Conservation (phyloP, 805 yeast genomes). For the Wickerhamomyces ciferrii region DNA sequence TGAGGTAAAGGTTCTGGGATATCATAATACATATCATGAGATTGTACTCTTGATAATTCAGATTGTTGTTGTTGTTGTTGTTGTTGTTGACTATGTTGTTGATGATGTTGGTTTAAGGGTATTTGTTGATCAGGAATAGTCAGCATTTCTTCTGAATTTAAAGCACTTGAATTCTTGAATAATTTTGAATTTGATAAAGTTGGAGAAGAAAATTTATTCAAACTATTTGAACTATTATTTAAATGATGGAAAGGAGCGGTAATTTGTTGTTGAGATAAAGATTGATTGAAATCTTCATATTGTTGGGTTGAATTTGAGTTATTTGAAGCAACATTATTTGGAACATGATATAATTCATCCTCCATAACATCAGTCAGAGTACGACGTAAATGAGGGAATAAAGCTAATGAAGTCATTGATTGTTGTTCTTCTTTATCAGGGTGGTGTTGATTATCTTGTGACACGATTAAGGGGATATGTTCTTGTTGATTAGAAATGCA, state of each 20-base stretch:
- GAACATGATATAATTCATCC: conserved; percentile 46
- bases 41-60: conserved; percentile 7
- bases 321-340: background rate
- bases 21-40: conserved; percentile 20
- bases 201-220: conserved; percentile 7
- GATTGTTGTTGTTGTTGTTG: background rate
- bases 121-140: conserved; percentile 17
- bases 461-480: no score
- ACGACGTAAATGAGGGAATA: conserved; percentile 43
- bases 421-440: background rate
- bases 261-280: no score
- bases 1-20: conserved; percentile 14
- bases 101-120: conserved; percentile 1
- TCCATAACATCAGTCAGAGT: conserved; percentile 55
- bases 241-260: background rate
- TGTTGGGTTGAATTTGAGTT: conserved; percentile 5
- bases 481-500: background rate
- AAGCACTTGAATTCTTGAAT: conserved; percentile 16
- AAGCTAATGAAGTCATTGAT: conserved; percentile 43
- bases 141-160: conserved; percentile 18
- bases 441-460: no score
- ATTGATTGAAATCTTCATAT: conserved; percentile 8
- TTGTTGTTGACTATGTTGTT: background rate
- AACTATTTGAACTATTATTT: conserved; percentile 3
- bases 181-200: conserved; percentile 9